Evolutionary conservation across 345 rosid species (phyloP), one percentile per base, ranked within the genome.

Genomic region (Garcia nutans): DNA sequence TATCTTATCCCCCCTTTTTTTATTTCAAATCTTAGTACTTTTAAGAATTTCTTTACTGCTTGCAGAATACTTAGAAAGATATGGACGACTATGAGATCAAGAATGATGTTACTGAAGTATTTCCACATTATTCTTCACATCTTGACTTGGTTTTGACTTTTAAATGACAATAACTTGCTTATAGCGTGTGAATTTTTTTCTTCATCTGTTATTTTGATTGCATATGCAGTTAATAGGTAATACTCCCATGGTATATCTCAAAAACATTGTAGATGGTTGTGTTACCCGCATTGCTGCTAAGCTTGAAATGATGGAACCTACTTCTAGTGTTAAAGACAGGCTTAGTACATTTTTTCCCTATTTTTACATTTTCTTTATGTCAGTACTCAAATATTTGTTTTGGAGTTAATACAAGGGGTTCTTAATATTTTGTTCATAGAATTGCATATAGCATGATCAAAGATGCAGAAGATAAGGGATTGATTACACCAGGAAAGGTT

Each of bases 211-310:
- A 0, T 41, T 33, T n/a, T 56, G 44, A 41, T 31, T 56, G 71
- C 41, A 37, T 37, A 47, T 76, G 31, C 88, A 93, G 97, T 90
- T 95, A 45, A 93, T 93, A 75, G 99, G 99, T 64, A 95, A 89
- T 71, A 93, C 99, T 45, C 99, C 97, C 12, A 90, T 95, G 97
- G 97, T 95, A 31, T 95, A 91, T 81, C 88, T 95, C 82, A 93
- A 95, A 82, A 91, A 87, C n/a, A 82, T 93, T 28, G 87, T 91
- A 33, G 94, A 91, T 45, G 97, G 96, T 23, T 93, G 89, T 68
- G 93, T 82, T 0, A 96, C 97, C 5, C 89, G 80, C 10, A 79
- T 95, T 72, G 97, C 99, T 55, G 99, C 97, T 74, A 95, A 95
- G 84, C 97, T 95, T 50, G 99, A 95, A 84, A 89, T 82, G 77